Base-by-base conservation (phyloP, 2,329 filamentous ascomycete species). In the Colletotrichum sp. region DNA sequence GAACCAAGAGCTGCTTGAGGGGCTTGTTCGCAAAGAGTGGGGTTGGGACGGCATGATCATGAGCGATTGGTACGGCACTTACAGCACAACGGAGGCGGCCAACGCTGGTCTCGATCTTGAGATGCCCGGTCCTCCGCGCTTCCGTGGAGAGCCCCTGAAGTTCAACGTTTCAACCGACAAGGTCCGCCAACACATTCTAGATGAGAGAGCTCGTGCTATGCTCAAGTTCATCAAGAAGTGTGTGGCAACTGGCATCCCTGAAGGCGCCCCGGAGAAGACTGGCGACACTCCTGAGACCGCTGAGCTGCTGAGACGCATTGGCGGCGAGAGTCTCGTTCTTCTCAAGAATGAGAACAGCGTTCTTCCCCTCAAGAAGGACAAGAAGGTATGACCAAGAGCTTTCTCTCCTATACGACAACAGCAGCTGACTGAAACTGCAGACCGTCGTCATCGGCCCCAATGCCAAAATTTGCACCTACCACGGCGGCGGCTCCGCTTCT, bases 321-420 rank as follows among this genome's bases (percentile, higher is more conserved):
- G 93, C 21, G 90, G 92, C 6, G 93, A 95, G 81, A 92, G 92
- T 5, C 92, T 95, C 10, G 93, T 95, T 2, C 87, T 96, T 15
- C 85, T 96, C 65, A 95, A 95, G 85, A 96, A 96, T 78, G 89
- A 95, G 15, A 89, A 89, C 49, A 86, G 86, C 16, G 82, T 93
- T 0, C 86, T 96, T 2, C 94, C 94, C 1, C 83, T 94, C 5
- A 89, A 89, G 39, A 93, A 92, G 80, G 86, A 90, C 52, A 92
- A 91, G 79, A 92, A 91, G 79, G 85, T 89, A 72, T 68, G 78
- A 13, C 26, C 13, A 63, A 32, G 30, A 62, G 24, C 57, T n/a
- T 13, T 39, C 9, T 8, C 18, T 13, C 13, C 30, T 16, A 60
- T 24, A n/a, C 32, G 36, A 66, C 49, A 55, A 28, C 62, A 24